Evolutionary conservation across 2,329 filamentous ascomycete species (phyloP).

Genomic region (Scytalidium lignicola): DNA sequence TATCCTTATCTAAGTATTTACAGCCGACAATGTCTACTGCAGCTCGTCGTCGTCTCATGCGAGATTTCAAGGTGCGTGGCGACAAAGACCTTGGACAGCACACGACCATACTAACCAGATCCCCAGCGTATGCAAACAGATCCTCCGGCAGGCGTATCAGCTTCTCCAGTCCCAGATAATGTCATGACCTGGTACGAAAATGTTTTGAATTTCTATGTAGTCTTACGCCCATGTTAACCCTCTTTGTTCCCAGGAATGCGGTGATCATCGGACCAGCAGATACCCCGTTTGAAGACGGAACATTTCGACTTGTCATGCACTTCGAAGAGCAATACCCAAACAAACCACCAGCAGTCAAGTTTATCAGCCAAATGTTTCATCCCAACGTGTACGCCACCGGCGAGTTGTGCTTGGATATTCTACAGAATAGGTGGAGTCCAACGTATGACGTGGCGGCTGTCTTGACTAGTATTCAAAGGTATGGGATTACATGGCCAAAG

Average conservation of each 20-base stretch:
- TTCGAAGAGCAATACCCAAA: slow-evolving; percentile 99
- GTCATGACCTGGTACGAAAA: slow-evolving; percentile 82
- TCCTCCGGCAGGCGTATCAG: slow-evolving; percentile 92
- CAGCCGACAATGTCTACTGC: slow-evolving; percentile 74
- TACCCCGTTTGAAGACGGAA: slow-evolving; percentile 97
- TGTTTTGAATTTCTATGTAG: slow-evolving; percentile 22
- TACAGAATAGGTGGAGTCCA: slow-evolving; percentile 97
- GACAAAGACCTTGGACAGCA: slow-evolving; percentile 7
- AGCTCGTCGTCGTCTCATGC: slow-evolving; percentile 93
- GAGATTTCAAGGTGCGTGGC: slow-evolving; percentile 87
- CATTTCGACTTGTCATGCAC: slow-evolving; percentile 96
- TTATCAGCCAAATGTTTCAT: slow-evolving; percentile 99
- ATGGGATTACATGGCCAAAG: slow-evolving; percentile 14
- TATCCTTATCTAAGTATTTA: background rate
- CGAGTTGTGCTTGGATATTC: slow-evolving; percentile 91
- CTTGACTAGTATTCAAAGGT: slow-evolving; percentile 97
- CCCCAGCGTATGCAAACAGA: slow-evolving; percentile 96
- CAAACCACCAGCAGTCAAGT: slow-evolving; percentile 95
- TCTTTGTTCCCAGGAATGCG: slow-evolving; percentile 68
- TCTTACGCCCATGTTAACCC: slow-evolving; percentile 6
- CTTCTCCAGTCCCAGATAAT: slow-evolving; percentile 92
- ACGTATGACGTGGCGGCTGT: slow-evolving; percentile 98
- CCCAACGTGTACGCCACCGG: slow-evolving; percentile 97
- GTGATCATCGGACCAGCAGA: slow-evolving; percentile 97
- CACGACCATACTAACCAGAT: slow-evolving; percentile 16